phyloP scores from a whole-genome alignment of 257 asterid species.

The Solanum okadae region DNA sequence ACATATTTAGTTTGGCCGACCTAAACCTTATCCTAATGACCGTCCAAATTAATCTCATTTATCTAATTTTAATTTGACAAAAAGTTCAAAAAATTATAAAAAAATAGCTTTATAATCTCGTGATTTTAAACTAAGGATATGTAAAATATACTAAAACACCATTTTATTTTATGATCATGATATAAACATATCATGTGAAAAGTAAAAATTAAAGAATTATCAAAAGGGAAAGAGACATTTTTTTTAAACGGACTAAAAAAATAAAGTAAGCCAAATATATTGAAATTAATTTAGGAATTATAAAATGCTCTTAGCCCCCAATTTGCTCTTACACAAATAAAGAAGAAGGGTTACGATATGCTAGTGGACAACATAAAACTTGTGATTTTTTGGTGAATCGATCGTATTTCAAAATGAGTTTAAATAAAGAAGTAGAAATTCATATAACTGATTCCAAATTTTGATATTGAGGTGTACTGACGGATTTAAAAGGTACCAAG shows the following conservation, averaged over 20 bases:
- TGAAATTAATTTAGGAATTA: no score
- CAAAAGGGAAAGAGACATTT: no score
- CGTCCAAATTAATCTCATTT: neutral
- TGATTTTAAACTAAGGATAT: no score
- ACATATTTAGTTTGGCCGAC: neutral
- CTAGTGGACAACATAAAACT: neutral
- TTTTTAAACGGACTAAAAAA: no score
- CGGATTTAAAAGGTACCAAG: no score
- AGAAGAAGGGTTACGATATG: neutral
- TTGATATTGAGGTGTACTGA: neutral
- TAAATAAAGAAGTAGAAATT: neutral
- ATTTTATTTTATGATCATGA: no score
- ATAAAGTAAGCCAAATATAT: no score
- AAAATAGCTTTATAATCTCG: no score
- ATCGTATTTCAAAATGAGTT: neutral
- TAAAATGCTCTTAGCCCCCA: neutral
- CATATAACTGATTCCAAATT: neutral
- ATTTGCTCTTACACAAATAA: neutral
- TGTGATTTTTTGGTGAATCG: neutral
- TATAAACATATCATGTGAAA: no score
- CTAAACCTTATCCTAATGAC: neutral
- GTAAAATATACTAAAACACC: no score
- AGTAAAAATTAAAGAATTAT: no score
- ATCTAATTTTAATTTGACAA: no score
- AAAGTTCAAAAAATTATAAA: fast-evolving